Percentiles rank a stretch among this genome's conserved stretches.
These are phyloP conservation scores for Calendula officinalis DNA, from an alignment of 129 eudicot genomes.

Conservation along the genomic window DNA sequence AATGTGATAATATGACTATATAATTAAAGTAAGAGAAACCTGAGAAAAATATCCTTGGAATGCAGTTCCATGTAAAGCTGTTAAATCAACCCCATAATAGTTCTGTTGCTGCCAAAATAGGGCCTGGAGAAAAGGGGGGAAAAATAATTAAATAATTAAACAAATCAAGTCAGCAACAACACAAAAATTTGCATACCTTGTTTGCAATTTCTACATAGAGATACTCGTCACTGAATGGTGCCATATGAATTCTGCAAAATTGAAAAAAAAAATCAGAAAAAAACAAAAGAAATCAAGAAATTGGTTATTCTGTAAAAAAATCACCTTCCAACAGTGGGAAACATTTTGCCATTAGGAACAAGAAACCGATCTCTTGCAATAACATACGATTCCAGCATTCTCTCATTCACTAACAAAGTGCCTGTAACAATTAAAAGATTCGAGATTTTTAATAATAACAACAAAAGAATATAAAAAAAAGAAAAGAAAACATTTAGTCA, in stretches of 20 bases:
- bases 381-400: constrained; percentile 96
- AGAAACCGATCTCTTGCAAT: constrained; percentile 98
- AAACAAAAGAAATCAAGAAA: background rate
- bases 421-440: constrained; percentile 42
- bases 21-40: constrained; percentile 34
- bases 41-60: constrained; percentile 87
- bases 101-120: constrained; percentile 96
- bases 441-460: background rate
- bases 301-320: background rate
- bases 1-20: no score
- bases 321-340: constrained; percentile 92
- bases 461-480: background rate
- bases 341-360: constrained; percentile 93
- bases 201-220: constrained; percentile 78
- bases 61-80: constrained; percentile 83
- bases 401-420: constrained; percentile 80
- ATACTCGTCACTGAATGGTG: constrained; percentile 83
- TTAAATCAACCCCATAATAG: constrained; percentile 83
- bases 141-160: constrained; percentile 1
- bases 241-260: constrained; percentile 87
- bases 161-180: background rate
- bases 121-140: constrained; percentile 42
- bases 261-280: background rate
- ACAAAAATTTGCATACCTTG: constrained; percentile 49
- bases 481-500: no score